Base-by-base conservation (phyloP, 768 basidiomycete species). In the Suillus paluster region DNA sequence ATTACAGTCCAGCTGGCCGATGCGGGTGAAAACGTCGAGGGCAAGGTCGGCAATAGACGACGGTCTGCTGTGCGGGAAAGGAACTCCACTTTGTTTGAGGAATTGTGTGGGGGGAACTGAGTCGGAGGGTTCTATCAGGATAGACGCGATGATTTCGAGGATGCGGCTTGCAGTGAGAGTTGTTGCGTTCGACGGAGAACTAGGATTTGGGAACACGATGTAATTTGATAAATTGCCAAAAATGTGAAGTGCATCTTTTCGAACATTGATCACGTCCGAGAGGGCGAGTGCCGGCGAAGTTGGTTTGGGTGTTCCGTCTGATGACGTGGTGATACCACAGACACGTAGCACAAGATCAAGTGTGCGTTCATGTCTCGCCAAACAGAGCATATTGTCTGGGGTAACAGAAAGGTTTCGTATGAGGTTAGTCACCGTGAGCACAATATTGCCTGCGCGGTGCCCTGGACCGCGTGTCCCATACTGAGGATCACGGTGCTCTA, bases 321-420 rank as follows among this genome's bases (percentile, higher is more conserved):
- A 45, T 38, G 74, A 64, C 15, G 68, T 66, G 39, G 76, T 76
- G n/a, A 90, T 74, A 53, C 78, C 77, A 70, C 88, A 90, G n/a
- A 94, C 65, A 11, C 89, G 88, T 30, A 95, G 80, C 54, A 95
- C 68, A 30, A 92, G 68, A 67, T 87, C 84, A 39, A 94, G 73
- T 14, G 92, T 73, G 55, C 87, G 81, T 7, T 84, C 82, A 62
- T 92, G 87, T 44, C 78, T 82, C 1, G 88, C 83, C 68, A 97
- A 80, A 68, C 85, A 86, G 48, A 79, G 78, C 63, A 82, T 73
- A 68, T 97, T 97, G 65, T 96, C 90, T 8, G 75, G 77, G 61
- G 89, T 79, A 63, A 87, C 78, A n/a, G 92, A 86, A 66, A 97
- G 81, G 77, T 97, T 97, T 50, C 94, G 91, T 58, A 98, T 79